Evolutionary conservation across 1,284 basidiomycete species (phyloP), one percentile per base, ranked within the genome.

Genomic region (Hemileia vastatrix): DNA sequence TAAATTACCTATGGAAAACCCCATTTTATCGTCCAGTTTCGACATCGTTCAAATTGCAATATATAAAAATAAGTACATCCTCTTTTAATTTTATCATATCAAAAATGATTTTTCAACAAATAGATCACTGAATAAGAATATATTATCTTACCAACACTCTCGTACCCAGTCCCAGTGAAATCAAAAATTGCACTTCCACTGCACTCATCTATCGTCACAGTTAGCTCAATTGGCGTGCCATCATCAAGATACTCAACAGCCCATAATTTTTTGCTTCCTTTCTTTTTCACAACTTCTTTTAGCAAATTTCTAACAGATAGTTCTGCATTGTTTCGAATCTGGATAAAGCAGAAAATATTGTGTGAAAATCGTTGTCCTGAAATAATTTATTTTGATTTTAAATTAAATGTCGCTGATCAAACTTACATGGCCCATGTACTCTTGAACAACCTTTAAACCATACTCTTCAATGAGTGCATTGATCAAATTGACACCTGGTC

Each of bases 301-400:
- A 97, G 81, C 51, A 97, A 81, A 66, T 85, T 86, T 52, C 93
- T 83, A 1, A 97, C 92, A 2, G 88, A 89, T 63, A 79, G 80
- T 74, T 96, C 94, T 48, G 94, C 94, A 71, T 96, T 97, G 61
- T 82, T 78, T 49, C 90, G 86, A 74, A 96, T 94, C 65, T 74
- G 69, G 13, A 63, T 54, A 69, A 73, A 72, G 65, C 73, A 72
- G 23, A 64, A 62, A 33, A 53, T 6, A 19, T 19, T 32, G n/a
- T 21, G 13, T n/a, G 43, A 43, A 23, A 19, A 8, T 4, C 8
- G 11, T 53, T 53, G 23, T 9, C 9, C 31, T 23, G 8, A 13
- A 36, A n/a, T 13, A 55, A 5, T 9, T 54, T 24, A 18, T 19
- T 23, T 15, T 54, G 31, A 43, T 21, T 36, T 57, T n/a, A 19